phyloP scores from a whole-genome alignment of 495 filamentous ascomycete genomes.

The Penicillium subrubescens region DNA sequence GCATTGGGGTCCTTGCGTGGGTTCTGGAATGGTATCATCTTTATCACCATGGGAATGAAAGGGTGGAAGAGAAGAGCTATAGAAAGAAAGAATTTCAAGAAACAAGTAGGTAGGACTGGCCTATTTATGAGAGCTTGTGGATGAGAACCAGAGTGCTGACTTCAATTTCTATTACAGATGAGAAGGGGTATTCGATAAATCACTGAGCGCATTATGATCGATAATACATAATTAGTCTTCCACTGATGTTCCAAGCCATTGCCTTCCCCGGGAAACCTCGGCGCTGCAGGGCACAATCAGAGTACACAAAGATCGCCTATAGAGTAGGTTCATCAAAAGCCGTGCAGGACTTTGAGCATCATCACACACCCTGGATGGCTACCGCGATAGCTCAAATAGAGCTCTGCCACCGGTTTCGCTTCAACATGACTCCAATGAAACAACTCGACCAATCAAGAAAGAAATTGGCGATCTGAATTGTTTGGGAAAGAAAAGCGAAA shows the following conservation, averaged over 20 bases:
- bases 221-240: not conserved
- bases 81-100: not conserved
- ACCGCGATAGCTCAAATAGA: not conserved
- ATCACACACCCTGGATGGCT: not conserved
- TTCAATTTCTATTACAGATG: not conserved
- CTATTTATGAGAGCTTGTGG: not conserved
- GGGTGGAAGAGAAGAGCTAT: slow-evolving; percentile 31
- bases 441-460: not conserved
- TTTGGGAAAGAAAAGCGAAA: not conserved
- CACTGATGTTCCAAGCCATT: not conserved
- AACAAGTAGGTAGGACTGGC: not conserved
- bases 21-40: slow-evolving; percentile 53
- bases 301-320: not conserved
- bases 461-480: not conserved
- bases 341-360: not conserved
- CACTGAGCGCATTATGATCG: not conserved
- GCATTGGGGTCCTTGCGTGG: slow-evolving; percentile 45
- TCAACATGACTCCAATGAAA: not conserved
- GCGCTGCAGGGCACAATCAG: not conserved
- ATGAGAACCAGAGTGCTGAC: not conserved
- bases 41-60: slow-evolving; percentile 43
- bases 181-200: not conserved
- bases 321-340: not conserved
- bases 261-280: not conserved
- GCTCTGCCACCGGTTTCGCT: not conserved